phyloP scores from a whole-genome alignment of 2,329 filamentous ascomycete species.

The Fusarium sp. region DNA sequence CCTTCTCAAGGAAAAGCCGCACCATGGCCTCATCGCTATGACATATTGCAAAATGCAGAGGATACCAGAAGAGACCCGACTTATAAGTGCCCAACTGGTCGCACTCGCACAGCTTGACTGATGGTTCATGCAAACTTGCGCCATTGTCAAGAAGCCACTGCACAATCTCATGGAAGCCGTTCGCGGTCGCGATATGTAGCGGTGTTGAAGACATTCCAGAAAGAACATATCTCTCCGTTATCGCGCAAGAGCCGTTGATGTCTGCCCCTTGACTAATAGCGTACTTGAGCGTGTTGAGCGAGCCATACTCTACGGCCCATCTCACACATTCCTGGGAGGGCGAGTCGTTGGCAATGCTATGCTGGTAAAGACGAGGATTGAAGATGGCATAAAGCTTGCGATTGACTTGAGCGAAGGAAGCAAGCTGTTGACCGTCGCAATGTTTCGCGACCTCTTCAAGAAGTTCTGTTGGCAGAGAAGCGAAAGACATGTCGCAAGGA shows the following conservation, averaged over 20 bases:
- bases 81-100: too few relatives aligned
- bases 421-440: slow-evolving; percentile 1
- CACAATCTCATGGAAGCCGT: slow-evolving; percentile 4
- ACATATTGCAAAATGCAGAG: slow-evolving; percentile 10
- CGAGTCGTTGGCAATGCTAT: slow-evolving; percentile 9
- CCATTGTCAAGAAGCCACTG: slow-evolving; percentile 18
- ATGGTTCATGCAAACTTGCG: not conserved
- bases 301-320: slow-evolving; percentile 5
- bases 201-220: not conserved
- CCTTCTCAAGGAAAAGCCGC: not conserved
- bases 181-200: slow-evolving; percentile 3
- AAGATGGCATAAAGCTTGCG: slow-evolving; percentile 1
- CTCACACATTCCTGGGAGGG: not conserved
- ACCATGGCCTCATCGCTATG: not conserved
- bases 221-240: not conserved
- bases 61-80: not conserved
- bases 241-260: not conserved
- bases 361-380: slow-evolving; percentile 5
- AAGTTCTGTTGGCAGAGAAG: not conserved
- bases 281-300: slow-evolving; percentile 1
- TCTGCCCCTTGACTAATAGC: slow-evolving; percentile 8
- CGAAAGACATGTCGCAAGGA: not conserved
- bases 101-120: not conserved
- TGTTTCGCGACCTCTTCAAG: not conserved
- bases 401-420: not conserved